Base-by-base conservation (phyloP, 192 early-diverging fungal species). In the Funneliformis mosseae region DNA sequence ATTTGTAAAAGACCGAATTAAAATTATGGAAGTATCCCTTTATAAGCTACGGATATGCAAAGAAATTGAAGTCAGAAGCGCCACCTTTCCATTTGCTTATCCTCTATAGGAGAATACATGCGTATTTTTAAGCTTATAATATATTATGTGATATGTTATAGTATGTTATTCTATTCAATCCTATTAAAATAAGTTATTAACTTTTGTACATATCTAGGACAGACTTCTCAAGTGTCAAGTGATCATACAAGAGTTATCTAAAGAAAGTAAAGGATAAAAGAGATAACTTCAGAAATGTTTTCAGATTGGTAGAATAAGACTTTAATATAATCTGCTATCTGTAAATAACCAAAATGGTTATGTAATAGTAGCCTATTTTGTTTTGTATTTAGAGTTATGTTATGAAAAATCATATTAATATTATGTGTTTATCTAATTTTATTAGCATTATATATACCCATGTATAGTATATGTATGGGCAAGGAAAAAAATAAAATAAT, bases 1-100 rank as follows among this genome's bases (percentile, higher is more conserved):
- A 75, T 43, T 79, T 79, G 63, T 79, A 79, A 46, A 79, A 79
- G 77, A 69, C 28, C 46, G 67, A 59, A 67, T 79, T 42, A 79
- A 27, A 43, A 28, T 79, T 38, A 55, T 79, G 33, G 77, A 79
- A 79, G 48, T 69, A 55, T 79, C 77, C 25, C 77, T 70, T 69
- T 78, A 68, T 45, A 78, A 68, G 27, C 76, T 23, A 27, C 62
- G 8, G 60, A 78, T 79, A n/a, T 79, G 77, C 28, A 70, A 79
- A 33, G 45, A 69, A 50, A 25, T 79, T 69, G 77, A 79, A 18
- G 77, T 79, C 18, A n/a, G 46, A 79, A 71, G 77, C n/a, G 48
- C 77, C 0, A n/a, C 59, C 18, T 79, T 79, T 69, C 66, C 46
- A 69, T 79, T 78, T 69, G 77, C 66, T 21, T 79, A 38, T 70